Conservation (phyloP, 768 basidiomycete genomes). For the Suillus variegatus region DNA sequence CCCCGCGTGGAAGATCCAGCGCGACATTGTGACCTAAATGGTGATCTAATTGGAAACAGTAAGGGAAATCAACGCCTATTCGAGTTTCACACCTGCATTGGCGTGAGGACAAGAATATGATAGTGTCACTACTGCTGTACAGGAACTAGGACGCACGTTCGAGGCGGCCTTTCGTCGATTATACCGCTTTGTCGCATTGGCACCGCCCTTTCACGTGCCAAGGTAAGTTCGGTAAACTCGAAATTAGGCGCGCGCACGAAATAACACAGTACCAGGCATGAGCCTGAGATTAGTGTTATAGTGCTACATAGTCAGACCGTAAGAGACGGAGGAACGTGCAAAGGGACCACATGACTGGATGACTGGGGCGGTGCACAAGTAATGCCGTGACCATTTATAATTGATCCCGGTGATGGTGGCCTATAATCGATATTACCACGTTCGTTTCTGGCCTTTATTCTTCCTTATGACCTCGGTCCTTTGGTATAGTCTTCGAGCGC, state of each 20-base stretch:
- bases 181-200: neutral
- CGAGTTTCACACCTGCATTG: neutral
- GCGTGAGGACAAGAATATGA: neutral
- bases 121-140: neutral
- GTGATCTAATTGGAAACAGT: neutral
- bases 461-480: no score
- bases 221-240: neutral
- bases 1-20: neutral
- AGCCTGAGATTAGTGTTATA: neutral
- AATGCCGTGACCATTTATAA: neutral
- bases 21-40: neutral
- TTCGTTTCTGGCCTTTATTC: no score
- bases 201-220: neutral
- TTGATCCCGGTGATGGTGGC: neutral
- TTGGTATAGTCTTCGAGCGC: no score
- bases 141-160: constrained; percentile 1
- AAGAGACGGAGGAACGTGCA: neutral
- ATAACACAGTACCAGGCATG: neutral
- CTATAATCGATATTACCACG: no score
- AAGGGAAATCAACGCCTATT: neutral
- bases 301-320: neutral
- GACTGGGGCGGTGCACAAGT: neutral
- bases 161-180: neutral
- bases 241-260: neutral
- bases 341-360: neutral